phyloP scores from a whole-genome alignment of 495 filamentous ascomycete species.

The Daldinia grandis region DNA sequence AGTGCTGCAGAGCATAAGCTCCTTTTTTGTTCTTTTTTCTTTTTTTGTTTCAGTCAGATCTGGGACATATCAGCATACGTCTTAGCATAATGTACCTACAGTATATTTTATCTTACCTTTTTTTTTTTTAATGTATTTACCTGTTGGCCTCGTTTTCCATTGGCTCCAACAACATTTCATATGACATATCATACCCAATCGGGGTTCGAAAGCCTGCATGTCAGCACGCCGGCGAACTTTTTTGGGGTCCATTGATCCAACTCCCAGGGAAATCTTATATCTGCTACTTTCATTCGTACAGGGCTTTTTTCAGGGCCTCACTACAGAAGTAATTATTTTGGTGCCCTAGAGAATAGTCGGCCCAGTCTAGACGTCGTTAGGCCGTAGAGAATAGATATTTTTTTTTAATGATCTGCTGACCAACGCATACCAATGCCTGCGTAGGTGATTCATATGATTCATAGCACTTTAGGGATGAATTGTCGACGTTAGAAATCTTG shows the following conservation, averaged over 20 bases:
- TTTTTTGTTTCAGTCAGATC: conserved; percentile 48
- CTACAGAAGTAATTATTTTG: background rate
- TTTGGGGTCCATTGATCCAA: conserved; percentile 39
- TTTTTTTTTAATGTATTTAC: conserved; percentile 11
- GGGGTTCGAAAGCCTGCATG: conserved; percentile 37
- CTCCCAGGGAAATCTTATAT: conserved; percentile 32
- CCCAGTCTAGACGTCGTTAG: conserved; percentile 20
- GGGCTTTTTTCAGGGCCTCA: background rate
- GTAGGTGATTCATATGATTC: conserved; percentile 1
- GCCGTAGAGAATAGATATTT: conserved; percentile 30
- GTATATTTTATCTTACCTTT: conserved; percentile 26
- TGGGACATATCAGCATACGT: conserved; percentile 36
- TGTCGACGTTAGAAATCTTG: background rate
- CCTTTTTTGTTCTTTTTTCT: too few relatives aligned
- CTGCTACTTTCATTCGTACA: conserved; percentile 20
- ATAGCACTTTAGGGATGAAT: conserved; percentile 3
- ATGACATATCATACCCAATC: conserved; percentile 40
- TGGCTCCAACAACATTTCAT: conserved; percentile 25
- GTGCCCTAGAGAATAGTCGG: conserved; percentile 18
- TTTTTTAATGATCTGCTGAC: conserved; percentile 31
- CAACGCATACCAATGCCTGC: conserved; percentile 27
- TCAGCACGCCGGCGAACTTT: conserved; percentile 40
- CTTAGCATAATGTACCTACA: conserved; percentile 12
- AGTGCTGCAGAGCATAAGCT: conserved; percentile 41
- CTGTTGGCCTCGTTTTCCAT: conserved; percentile 17